Conservation (phyloP, 2,329 filamentous ascomycete genomes). For the Aspergillus chevalieri region DNA sequence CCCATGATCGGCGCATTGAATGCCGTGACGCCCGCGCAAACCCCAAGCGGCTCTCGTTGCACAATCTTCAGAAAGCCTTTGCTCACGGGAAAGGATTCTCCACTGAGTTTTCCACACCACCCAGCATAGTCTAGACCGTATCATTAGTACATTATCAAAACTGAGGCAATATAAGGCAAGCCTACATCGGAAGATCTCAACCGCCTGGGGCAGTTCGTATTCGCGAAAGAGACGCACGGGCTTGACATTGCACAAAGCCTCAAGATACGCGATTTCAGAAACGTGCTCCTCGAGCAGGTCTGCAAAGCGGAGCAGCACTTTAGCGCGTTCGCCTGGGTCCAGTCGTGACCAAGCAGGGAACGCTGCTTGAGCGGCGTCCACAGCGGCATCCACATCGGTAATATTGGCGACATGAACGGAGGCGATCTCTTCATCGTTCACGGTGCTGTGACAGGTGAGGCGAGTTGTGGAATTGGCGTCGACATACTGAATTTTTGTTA, state of each 20-base stretch:
- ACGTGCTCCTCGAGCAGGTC: conserved; percentile 6
- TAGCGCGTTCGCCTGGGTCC: conserved; percentile 1
- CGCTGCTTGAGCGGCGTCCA: conserved; percentile 40
- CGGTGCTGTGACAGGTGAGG: no score
- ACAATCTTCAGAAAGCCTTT: background rate
- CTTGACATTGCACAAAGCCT: no score
- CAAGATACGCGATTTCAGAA: no score
- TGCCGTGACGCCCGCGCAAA: conserved; percentile 26
- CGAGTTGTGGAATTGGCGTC: no score
- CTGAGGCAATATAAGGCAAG: background rate
- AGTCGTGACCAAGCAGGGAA: conserved; percentile 3
- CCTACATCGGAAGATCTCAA: background rate
- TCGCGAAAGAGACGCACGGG: background rate
- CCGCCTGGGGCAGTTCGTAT: background rate
- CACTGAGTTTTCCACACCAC: background rate
- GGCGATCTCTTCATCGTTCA: no score
- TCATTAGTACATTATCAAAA: background rate
- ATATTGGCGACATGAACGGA: conserved; percentile 32
- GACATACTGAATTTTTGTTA: no score
- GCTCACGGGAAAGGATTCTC: background rate
- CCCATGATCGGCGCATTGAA: conserved; percentile 39
- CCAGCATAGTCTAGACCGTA: background rate
- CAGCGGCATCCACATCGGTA: conserved; percentile 39
- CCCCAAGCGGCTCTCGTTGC: conserved; percentile 1
- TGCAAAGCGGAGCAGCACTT: conserved; percentile 7